Percentiles rank a stretch among this genome's conserved stretches.
Evolutionary conservation across 257 asterid species (phyloP).

Genomic region (Jacaranda mimosifolia): DNA sequence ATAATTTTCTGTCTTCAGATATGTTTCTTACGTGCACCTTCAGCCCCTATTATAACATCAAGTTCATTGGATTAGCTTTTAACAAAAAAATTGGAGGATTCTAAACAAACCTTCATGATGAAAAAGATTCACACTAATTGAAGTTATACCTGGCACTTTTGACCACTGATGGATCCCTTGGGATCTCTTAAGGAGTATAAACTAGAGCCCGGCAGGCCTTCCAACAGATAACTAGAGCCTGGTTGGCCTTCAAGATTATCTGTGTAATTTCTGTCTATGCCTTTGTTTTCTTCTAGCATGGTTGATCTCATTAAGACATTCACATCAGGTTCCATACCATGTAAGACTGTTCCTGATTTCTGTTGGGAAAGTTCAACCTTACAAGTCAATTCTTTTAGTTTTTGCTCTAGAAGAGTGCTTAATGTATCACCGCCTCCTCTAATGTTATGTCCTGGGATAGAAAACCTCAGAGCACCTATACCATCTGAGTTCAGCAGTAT

Average conservation of each 20-base stretch:
- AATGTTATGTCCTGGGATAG: slow-evolving; percentile 41
- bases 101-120: neutral
- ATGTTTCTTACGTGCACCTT: slow-evolving; percentile 34
- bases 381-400: slow-evolving; percentile 57
- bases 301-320: no score
- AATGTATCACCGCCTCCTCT: slow-evolving; percentile 55
- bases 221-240: slow-evolving; percentile 27
- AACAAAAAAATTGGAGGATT: neutral
- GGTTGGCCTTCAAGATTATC: slow-evolving; percentile 39
- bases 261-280: slow-evolving; percentile 38
- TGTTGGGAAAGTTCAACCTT: slow-evolving; percentile 50
- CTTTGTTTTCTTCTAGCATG: neutral
- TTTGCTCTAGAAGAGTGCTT: slow-evolving; percentile 62
- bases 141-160: slow-evolving; percentile 48
- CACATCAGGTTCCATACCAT: neutral
- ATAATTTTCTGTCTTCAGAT: slow-evolving; percentile 38
- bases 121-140: neutral
- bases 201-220: slow-evolving; percentile 26
- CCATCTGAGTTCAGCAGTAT: slow-evolving; percentile 45
- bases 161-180: slow-evolving; percentile 1
- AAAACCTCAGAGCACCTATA: slow-evolving; percentile 37
- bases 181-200: slow-evolving; percentile 44
- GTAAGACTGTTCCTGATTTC: slow-evolving; percentile 31
- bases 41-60: slow-evolving; percentile 36
- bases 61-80: neutral